Conservation (phyloP, 2,329 filamentous ascomycete genomes). For the Orbilia oligospora region DNA sequence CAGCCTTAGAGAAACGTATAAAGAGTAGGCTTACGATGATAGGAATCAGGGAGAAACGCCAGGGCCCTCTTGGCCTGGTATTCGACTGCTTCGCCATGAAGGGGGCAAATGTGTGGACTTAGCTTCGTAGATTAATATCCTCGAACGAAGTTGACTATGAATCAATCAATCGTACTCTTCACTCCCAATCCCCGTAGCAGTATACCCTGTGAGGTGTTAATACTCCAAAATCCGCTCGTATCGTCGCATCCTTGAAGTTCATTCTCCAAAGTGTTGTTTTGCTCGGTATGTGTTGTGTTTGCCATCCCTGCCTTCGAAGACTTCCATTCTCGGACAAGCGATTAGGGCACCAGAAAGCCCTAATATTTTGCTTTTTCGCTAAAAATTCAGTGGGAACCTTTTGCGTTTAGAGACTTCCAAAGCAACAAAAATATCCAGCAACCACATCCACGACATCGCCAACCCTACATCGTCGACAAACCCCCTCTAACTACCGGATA, state of each 20-base stretch:
- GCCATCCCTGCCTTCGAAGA: not conserved
- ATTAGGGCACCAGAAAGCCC: constrained; percentile 49
- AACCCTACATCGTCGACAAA: constrained; percentile 53
- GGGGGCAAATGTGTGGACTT: not conserved
- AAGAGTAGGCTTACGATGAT: constrained; percentile 5
- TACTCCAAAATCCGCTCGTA: constrained; percentile 18
- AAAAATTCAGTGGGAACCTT: constrained; percentile 44
- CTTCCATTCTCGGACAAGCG: constrained; percentile 18
- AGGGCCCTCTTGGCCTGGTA: constrained; percentile 11
- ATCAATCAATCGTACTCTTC: too few species aligned
- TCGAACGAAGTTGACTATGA: not conserved
- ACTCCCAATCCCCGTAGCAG: not conserved
- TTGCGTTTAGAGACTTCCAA: constrained; percentile 39
- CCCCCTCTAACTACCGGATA: constrained; percentile 32
- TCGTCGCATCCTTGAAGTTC: constrained; percentile 9
- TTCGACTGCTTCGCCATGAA: constrained; percentile 9
- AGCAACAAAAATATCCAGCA: constrained; percentile 54
- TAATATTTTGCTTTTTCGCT: constrained; percentile 56
- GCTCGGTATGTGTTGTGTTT: constrained; percentile 9
- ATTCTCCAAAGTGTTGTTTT: constrained; percentile 7
- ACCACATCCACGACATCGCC: constrained; percentile 54
- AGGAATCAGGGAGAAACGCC: constrained; percentile 5
- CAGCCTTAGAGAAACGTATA: constrained; percentile 14
- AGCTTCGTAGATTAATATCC: not conserved
- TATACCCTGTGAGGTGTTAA: not conserved